These are phyloP conservation scores for Codiaeum variegatum DNA, from an alignment of 441 rosid species.

Conservation along the genomic window DNA sequence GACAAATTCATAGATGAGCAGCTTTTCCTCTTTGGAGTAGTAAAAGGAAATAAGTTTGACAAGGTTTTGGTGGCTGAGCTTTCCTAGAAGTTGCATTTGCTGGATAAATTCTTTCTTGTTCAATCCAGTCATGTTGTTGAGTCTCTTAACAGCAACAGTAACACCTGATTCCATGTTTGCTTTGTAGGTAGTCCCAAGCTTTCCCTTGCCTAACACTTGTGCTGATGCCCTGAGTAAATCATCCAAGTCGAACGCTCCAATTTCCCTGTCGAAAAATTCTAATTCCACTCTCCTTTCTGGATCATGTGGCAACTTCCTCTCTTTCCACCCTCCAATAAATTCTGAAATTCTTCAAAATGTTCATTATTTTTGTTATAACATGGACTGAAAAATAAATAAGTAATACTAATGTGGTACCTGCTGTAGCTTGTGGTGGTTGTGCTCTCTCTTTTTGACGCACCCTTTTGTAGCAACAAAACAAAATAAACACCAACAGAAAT, in stretches of 20 bases:
- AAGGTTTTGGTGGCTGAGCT: constrained; percentile 42
- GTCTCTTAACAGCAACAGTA: constrained; percentile 42
- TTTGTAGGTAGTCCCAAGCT: constrained; percentile 44
- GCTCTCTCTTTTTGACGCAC: constrained; percentile 13
- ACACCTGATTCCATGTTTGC: constrained; percentile 45
- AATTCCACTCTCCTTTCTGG: constrained; percentile 44
- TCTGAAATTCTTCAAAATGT: background rate
- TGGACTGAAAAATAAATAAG: background rate
- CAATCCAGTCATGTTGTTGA: constrained; percentile 31
- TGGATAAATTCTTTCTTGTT: constrained; percentile 44
- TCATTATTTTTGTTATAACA: too few relatives aligned
- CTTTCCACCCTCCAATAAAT: constrained; percentile 9
- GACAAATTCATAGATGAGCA: constrained; percentile 44
- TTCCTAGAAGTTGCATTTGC: constrained; percentile 54
- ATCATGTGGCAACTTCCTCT: constrained; percentile 25
- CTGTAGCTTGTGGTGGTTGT: constrained; percentile 3
- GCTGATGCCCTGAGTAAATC: constrained; percentile 61
- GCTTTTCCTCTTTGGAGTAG: constrained; percentile 48
- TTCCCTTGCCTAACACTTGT: constrained; percentile 49
- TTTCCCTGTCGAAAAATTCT: constrained; percentile 37
- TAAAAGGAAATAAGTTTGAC: constrained; percentile 43
- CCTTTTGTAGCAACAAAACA: constrained; percentile 31
- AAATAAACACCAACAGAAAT: constrained; percentile 21
- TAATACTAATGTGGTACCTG: constrained; percentile 21
- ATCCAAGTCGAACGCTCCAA: constrained; percentile 45